phyloP scores from a whole-genome alignment of 2,329 filamentous ascomycete species.

The Calonectria fujianensis region DNA sequence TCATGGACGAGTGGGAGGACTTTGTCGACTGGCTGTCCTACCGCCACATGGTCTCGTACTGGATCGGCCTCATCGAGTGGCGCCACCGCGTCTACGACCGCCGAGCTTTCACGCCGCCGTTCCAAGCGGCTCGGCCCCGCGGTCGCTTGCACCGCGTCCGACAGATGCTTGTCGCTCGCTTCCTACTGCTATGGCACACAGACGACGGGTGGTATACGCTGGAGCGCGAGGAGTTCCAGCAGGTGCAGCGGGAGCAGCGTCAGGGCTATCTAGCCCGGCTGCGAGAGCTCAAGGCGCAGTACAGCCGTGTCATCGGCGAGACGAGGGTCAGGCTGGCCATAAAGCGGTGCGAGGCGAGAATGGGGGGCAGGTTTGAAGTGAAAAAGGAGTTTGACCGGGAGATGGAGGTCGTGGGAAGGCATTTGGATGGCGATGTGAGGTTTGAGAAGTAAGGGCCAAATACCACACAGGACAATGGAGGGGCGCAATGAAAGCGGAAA shows the following conservation, averaged over 20 bases:
- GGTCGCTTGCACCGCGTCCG: slow-evolving; percentile 2
- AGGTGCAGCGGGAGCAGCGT: slow-evolving; percentile 31
- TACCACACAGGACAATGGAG: too few relatives aligned
- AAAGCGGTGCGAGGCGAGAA: neutral
- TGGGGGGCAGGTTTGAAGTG: slow-evolving; percentile 12
- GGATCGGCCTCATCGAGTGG: slow-evolving; percentile 35
- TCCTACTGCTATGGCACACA: neutral
- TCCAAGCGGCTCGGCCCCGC: neutral
- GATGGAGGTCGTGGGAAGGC: slow-evolving; percentile 24
- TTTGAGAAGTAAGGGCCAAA: neutral
- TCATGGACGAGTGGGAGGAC: slow-evolving; percentile 37
- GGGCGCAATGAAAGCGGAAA: neutral
- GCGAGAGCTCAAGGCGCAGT: neutral
- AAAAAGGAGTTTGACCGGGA: slow-evolving; percentile 32
- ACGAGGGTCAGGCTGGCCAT: neutral
- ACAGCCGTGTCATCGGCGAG: neutral
- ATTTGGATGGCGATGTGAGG: slow-evolving; percentile 21
- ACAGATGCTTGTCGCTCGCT: neutral
- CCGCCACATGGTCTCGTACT: slow-evolving; percentile 39
- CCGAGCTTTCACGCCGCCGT: neutral
- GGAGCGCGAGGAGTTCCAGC: slow-evolving; percentile 34
- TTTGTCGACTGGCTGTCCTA: slow-evolving; percentile 39
- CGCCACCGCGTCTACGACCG: slow-evolving; percentile 21
- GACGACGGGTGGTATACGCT: slow-evolving; percentile 34
- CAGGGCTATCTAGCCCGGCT: slow-evolving; percentile 7